Evolutionary conservation across 2,329 filamentous ascomycete genomes (phyloP), one percentile per base, ranked within the genome.

Genomic region (Aspergillus tubingensis): DNA sequence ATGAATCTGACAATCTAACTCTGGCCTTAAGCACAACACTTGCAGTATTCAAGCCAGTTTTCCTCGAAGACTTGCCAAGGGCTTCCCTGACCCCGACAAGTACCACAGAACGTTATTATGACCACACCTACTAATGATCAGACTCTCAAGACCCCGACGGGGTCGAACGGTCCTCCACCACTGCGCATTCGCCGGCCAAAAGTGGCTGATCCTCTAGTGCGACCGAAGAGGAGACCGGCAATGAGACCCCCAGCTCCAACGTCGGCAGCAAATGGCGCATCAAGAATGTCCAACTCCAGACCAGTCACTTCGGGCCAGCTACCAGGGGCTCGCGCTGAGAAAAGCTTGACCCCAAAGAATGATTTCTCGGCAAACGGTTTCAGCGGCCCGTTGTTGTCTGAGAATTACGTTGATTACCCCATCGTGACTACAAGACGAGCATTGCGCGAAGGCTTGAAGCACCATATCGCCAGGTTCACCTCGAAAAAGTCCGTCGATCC

Each of bases 401-500:
- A 74, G 39, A 73, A 68, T 25, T 81, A 77, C 62, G 70, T 73
- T 10, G 88, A 88, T 69, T 88, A 81, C 67, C 91, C 91, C 13
- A 83, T 98, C 17, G 86, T 92, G 65, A 91, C 92, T 6, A 96
- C 91, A 6, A 96, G 96, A 77, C 88, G 88, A 70, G 87, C 88
- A 8, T 77, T 96, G 53, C 83, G 91, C 58, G 89, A 95, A 67
- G 91, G 90, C 5, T 80, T 96, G 61, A 90, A 94, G 52, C 88
- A 92, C 70, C 95, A 99, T 73, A 86, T 96, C 64, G 93, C 96
- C 82, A 89, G 91, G 67, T 88, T 99, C 58, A 83, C 89, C 63
- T 81, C 84, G 54, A 87, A 87, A 68, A 82, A 82, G 64, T 79
- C 72, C n/a, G 78, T 86, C 63, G 89, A 90, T 67, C 84, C 87